Base-by-base conservation (phyloP, 352 stramenopile species). In the Phytophthora ramorum region DNA sequence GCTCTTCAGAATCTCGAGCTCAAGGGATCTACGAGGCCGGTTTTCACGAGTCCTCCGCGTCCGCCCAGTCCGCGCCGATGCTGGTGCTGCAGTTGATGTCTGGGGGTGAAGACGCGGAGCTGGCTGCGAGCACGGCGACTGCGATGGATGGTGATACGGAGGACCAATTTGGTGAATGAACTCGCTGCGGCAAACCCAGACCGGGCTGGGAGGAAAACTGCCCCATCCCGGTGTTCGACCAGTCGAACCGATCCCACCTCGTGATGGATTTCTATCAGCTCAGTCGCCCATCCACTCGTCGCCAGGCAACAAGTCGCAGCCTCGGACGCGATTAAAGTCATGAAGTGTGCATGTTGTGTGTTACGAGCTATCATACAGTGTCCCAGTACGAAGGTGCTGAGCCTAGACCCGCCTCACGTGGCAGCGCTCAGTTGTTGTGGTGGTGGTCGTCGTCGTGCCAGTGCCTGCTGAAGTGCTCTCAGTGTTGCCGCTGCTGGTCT, bases 101-200 rank as follows among this genome's bases (percentile, higher is more conserved):
- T 83, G 62, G 50, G 65, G 59, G 40, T 66, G 52, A 81, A 73
- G 20, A 47, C 49, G 50, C 54, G 16, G 43, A 58, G 52, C 16
- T 65, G 19, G 40, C 40, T 34, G 54, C 54, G 53, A 63, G 44
- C 12, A 51, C 58, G 14, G 47, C 34, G 46, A 53, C 19, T 24
- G 59, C 38, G 50, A 67, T 28, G 44, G 60, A 37, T 63, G 51
- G 59, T 44, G 58, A 60, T 8, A 16, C 13, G 41, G 51, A 38
- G 30, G 37, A 52, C 38, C 38, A 35, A 66, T 34, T 37, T 60
- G 38, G 40, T 22, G 35, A 59, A 54, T 59, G 58, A 52, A 7
- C 58, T 57, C 13, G 16, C 7, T 12, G 2, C 9, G 34, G 40
- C n/a, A 47, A n/a, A n/a, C n/a, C n/a, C n/a, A n/a, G n/a, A n/a